phyloP scores from a whole-genome alignment of 2,329 filamentous ascomycete genomes.

The Alternaria triticimaculans region DNA sequence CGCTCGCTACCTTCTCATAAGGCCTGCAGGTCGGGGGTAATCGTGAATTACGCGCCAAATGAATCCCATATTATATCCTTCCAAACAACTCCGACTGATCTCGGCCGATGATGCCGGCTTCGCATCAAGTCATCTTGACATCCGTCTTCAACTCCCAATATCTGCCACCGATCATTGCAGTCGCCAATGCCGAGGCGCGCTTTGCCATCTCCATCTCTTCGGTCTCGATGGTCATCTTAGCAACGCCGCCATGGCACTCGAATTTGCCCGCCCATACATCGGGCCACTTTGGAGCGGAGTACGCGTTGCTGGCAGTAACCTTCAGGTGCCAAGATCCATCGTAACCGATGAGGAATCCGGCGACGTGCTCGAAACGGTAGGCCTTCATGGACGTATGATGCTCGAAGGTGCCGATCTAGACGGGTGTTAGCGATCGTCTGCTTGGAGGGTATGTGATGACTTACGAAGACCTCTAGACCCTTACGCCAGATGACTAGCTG shows the following conservation, averaged over 20 bases:
- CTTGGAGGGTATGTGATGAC: neutral
- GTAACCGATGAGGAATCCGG: constrained; percentile 25
- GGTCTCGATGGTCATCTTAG: constrained; percentile 21
- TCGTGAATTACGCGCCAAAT: neutral
- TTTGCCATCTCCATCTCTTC: constrained; percentile 9
- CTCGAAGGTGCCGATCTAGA: constrained; percentile 21
- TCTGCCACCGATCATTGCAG: constrained; percentile 2
- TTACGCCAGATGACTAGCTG: constrained; percentile 30
- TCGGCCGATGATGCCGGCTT: neutral
- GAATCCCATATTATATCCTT: neutral
- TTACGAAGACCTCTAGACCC: constrained; percentile 24
- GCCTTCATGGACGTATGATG: constrained; percentile 15
- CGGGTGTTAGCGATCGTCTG: neutral
- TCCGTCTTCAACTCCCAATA: constrained; percentile 20
- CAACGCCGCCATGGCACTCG: constrained; percentile 14
- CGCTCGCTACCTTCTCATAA: neutral
- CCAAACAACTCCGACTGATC: neutral
- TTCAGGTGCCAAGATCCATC: constrained; percentile 26
- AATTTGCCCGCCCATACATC: constrained; percentile 28
- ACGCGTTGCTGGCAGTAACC: constrained; percentile 16
- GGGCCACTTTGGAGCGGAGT: constrained; percentile 17
- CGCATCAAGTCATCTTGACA: constrained; percentile 11
- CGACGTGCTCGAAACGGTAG: constrained; percentile 24
- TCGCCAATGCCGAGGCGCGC: constrained; percentile 10
- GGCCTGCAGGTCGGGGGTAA: fast-evolving